phyloP scores from a whole-genome alignment of 768 basidiomycete species.

The Sporobolomyces roseus region DNA sequence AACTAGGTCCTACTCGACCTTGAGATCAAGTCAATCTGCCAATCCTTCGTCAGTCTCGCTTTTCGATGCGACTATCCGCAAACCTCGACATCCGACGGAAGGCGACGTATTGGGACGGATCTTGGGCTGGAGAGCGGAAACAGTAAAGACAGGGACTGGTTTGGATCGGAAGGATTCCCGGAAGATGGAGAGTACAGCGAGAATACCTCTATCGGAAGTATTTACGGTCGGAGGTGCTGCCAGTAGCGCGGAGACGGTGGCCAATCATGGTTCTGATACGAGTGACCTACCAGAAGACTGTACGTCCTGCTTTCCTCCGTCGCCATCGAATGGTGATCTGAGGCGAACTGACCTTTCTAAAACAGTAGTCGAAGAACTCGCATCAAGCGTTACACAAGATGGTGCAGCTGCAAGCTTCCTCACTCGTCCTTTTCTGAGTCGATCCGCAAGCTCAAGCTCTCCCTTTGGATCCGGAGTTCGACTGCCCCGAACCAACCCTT shows the following conservation, averaged over 20 bases:
- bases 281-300: conserved; percentile 34
- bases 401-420: no score
- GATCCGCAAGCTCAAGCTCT: background rate
- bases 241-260: background rate
- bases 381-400: no score
- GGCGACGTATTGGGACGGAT: conserved; percentile 41
- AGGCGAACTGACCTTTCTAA: background rate
- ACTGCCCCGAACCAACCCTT: background rate
- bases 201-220: conserved; percentile 1
- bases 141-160: background rate
- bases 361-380: conserved; percentile 33
- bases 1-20: no score
- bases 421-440: no score
- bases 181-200: background rate
- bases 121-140: conserved; percentile 21
- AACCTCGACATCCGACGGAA: conserved; percentile 2
- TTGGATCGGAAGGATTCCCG: background rate
- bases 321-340: no score
- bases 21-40: background rate
- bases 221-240: background rate
- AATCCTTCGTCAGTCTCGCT: background rate
- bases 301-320: conserved; percentile 1
- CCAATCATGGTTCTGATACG: background rate
- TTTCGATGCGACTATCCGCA: background rate
- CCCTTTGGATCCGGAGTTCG: conserved; percentile 24